Conservation (phyloP, 176 grass and related monocot species). For the Bolboschoenus planiculmis region DNA sequence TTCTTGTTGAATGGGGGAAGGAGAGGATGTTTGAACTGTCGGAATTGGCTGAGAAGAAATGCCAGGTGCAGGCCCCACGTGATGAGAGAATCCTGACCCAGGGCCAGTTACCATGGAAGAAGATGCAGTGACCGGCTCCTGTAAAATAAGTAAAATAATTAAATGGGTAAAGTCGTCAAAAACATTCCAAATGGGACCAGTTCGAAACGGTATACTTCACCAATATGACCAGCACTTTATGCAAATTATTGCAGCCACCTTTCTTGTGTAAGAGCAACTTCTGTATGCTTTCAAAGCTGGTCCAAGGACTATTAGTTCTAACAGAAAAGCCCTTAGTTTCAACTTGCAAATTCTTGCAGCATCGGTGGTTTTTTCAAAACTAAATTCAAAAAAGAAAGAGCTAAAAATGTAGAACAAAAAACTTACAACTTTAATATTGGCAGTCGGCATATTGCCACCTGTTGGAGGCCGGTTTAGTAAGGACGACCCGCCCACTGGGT, state of each 20-base stretch:
- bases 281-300: too few species aligned
- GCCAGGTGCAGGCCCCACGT: conserved; percentile 44
- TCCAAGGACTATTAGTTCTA: neutral
- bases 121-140: conserved; percentile 12
- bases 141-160: neutral
- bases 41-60: conserved; percentile 63
- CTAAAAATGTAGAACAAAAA: neutral
- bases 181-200: neutral
- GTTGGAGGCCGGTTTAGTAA: conserved; percentile 16
- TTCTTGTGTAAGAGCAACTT: neutral
- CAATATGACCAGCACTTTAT: neutral
- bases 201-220: neutral
- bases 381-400: neutral
- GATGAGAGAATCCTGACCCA: conserved; percentile 6
- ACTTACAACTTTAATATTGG: conserved; percentile 24
- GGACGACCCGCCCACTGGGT: neutral
- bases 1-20: conserved; percentile 81
- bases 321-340: neutral
- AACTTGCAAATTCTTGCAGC: neutral
- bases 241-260: neutral
- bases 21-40: conserved; percentile 54
- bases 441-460: conserved; percentile 4
- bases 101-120: conserved; percentile 10
- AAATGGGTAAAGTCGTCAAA: neutral
- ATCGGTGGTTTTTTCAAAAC: neutral